Percentiles rank a stretch among this genome's conserved stretches.
phyloP scores from a whole-genome alignment of 2,329 filamentous ascomycete species.

The Chaetomiaceae sp. region DNA sequence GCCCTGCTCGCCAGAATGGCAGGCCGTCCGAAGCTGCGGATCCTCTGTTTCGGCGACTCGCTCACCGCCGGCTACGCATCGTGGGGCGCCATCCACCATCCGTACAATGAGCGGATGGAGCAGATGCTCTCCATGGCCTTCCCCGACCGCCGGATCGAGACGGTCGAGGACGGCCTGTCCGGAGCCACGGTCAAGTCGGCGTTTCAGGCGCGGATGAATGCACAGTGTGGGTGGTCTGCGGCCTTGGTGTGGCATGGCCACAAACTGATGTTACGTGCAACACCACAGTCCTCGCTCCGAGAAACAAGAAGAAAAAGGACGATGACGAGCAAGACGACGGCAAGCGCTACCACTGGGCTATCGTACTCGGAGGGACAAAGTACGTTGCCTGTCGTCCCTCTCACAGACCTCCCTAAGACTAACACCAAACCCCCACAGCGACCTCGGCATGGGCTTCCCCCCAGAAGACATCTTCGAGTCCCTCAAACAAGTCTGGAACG shows the following conservation, averaged over 20 bases:
- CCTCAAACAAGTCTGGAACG: conserved; percentile 48
- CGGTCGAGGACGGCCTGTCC: conserved; percentile 27
- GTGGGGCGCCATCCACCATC: conserved; percentile 41
- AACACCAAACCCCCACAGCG: conserved; percentile 31
- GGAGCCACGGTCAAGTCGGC: conserved; percentile 27
- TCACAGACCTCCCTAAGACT: neutral
- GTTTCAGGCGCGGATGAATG: conserved; percentile 27
- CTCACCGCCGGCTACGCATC: conserved; percentile 54
- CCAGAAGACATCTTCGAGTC: conserved; percentile 43
- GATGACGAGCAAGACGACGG: conserved; percentile 14
- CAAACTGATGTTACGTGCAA: too few relatives aligned
- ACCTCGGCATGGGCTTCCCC: conserved; percentile 42
- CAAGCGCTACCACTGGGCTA: conserved; percentile 52
- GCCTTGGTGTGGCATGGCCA: neutral
- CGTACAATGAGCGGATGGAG: conserved; percentile 50
- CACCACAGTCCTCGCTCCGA: neutral
- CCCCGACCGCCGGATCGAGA: conserved; percentile 29
- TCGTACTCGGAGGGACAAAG: conserved; percentile 63
- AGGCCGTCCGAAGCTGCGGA: conserved; percentile 38
- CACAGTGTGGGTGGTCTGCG: conserved; percentile 21
- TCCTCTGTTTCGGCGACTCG: conserved; percentile 63
- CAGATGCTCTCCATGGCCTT: conserved; percentile 45
- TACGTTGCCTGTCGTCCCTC: conserved; percentile 12
- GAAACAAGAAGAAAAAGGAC: conserved; percentile 3
- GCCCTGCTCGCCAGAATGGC: conserved; percentile 14